Evolutionary conservation across 352 stramenopile genomes (phyloP).

Genomic region (Globisporangium spiculum): DNA sequence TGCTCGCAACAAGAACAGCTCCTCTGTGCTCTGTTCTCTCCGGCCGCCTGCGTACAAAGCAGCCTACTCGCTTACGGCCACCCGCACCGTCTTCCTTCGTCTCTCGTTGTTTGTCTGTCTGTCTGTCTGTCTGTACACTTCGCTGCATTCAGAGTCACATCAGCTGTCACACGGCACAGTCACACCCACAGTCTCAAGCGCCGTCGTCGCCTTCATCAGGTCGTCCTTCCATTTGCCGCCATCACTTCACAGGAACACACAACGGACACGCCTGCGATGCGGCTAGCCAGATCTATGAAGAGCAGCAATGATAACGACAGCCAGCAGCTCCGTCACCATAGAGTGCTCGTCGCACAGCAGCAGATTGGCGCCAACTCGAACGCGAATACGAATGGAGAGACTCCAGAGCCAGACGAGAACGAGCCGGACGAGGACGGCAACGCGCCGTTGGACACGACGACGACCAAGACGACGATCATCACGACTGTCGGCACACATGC

Average conservation of each 20-base stretch:
- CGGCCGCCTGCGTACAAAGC: not conserved
- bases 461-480: conserved; percentile 1
- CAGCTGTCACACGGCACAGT: not conserved
- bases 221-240: not conserved
- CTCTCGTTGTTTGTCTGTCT: too few relatives aligned
- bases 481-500: not conserved
- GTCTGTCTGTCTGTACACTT: not conserved
- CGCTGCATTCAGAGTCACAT: not conserved
- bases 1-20: not conserved
- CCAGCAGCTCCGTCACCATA: not conserved
- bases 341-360: not conserved
- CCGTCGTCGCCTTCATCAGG: not conserved
- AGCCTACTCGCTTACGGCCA: not conserved
- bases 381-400: not conserved
- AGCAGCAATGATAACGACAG: not conserved
- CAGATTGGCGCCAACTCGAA: not conserved
- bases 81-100: not conserved
- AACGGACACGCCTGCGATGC: not conserved
- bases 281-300: not conserved
- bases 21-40: not conserved
- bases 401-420: not conserved
- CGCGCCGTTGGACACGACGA: not conserved
- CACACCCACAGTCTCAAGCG: not conserved
- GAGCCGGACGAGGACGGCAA: not conserved
- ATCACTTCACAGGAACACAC: not conserved